These are phyloP conservation scores for Podospora didyma DNA, from an alignment of 495 filamentous ascomycete species.

Conservation along the genomic window DNA sequence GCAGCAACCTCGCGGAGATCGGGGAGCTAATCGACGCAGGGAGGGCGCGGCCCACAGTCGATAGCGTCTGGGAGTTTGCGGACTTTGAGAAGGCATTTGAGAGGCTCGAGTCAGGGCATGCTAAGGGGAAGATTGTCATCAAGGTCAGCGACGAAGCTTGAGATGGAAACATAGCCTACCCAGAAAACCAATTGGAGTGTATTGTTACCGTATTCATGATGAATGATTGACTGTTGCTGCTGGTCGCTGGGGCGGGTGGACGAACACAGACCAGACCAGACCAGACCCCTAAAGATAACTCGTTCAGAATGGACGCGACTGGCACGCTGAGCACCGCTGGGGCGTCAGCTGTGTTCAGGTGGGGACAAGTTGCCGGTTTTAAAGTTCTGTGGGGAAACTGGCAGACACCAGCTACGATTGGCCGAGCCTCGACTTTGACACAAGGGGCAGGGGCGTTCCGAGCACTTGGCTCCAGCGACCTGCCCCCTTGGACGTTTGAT, in stretches of 20 bases:
- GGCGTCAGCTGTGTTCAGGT: too few species aligned
- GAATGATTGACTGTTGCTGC: too few species aligned
- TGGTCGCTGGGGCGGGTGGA: too few species aligned
- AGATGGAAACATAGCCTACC: too few species aligned
- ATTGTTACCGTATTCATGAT: too few species aligned
- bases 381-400: conserved; percentile 10
- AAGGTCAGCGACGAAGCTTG: conserved; percentile 24
- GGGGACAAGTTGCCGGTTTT: conserved; percentile 16
- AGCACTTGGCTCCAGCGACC: conserved; percentile 4
- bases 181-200: too few species aligned
- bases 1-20: conserved; percentile 57
- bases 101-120: conserved; percentile 55
- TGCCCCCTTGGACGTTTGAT: conserved; percentile 23
- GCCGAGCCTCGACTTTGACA: conserved; percentile 7
- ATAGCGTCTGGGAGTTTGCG: conserved; percentile 57
- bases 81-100: conserved; percentile 61
- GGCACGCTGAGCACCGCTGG: neutral
- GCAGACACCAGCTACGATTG: conserved; percentile 7
- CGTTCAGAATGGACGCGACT: neutral
- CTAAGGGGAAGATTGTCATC: conserved; percentile 69
- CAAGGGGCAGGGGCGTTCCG: neutral
- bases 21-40: conserved; percentile 58
- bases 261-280: too few species aligned
- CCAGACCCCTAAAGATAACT: neutral
- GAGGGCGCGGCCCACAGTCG: conserved; percentile 57